These are phyloP conservation scores for Pholiota adiposa DNA, from an alignment of 1,284 basidiomycete species.

Conservation along the genomic window DNA sequence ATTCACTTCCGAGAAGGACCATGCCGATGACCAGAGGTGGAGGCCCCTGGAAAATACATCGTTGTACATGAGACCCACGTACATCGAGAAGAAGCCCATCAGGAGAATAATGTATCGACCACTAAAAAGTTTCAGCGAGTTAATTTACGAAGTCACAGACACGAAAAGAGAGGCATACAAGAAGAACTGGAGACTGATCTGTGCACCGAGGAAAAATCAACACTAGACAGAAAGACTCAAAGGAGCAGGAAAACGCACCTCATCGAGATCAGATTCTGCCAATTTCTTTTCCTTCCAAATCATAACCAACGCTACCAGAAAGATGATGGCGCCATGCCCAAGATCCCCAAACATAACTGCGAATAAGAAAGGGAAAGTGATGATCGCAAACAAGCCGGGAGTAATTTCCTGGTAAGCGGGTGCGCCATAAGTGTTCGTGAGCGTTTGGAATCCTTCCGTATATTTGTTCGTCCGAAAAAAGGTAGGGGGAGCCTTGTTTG, in stretches of 20 bases:
- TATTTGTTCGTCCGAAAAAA: constrained; percentile 97
- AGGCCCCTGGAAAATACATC: constrained; percentile 97
- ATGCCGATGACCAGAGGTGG: constrained; percentile 88
- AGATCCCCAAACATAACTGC: constrained; percentile 99
- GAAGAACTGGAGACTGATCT: constrained; percentile 92
- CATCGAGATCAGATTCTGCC: constrained; percentile 77
- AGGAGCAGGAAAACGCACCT: constrained; percentile 49
- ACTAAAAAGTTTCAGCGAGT: constrained; percentile 42
- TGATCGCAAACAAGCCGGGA: constrained; percentile 92
- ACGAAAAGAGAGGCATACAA: constrained; percentile 62
- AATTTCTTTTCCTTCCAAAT: constrained; percentile 85
- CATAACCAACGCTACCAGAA: constrained; percentile 82
- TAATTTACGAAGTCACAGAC: constrained; percentile 12
- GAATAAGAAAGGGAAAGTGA: constrained; percentile 98
- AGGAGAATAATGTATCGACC: constrained; percentile 98
- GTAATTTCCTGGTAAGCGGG: constrained; percentile 98
- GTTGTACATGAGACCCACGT: constrained; percentile 98
- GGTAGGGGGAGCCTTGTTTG: constrained; percentile 92
- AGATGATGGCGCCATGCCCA: constrained; percentile 91
- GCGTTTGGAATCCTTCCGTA: constrained; percentile 96
- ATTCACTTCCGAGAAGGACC: constrained; percentile 74
- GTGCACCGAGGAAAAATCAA: constrained; percentile 13
- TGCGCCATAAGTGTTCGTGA: constrained; percentile 97
- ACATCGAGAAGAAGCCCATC: constrained; percentile 96
- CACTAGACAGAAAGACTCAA: neutral